Conservation (phyloP, 257 asterid species). For the Plantago major region DNA sequence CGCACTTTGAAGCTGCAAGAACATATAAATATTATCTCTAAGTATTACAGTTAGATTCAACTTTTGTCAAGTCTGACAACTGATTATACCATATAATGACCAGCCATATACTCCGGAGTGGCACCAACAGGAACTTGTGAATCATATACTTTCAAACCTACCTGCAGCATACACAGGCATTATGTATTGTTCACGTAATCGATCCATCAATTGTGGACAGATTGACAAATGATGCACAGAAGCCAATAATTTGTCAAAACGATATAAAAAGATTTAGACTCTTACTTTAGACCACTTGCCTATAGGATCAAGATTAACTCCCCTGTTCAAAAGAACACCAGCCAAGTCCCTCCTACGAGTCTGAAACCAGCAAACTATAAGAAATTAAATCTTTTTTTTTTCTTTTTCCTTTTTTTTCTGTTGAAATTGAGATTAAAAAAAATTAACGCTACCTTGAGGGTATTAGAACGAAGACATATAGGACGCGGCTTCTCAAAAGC, state of each 20-base stretch:
- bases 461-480: conserved; percentile 75
- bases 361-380: conserved; percentile 35
- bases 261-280: conserved; percentile 5
- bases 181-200: not conserved
- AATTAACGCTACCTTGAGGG: conserved; percentile 56
- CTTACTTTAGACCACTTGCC: conserved; percentile 99
- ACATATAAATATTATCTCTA: conserved; percentile 28
- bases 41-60: not conserved
- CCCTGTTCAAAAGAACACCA: conserved; percentile 83
- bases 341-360: conserved; percentile 97
- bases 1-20: conserved; percentile 79
- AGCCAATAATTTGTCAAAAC: conserved; percentile 3
- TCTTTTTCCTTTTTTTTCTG: no score
- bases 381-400: conserved; percentile 3
- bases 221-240: not conserved
- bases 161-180: conserved; percentile 37
- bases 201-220: conserved; percentile 6
- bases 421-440: conserved; percentile 4
- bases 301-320: conserved; percentile 90
- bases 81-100: conserved; percentile 80
- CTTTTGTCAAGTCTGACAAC: conserved; percentile 11
- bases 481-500: conserved; percentile 96
- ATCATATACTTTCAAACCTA: conserved; percentile 89
- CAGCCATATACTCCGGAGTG: conserved; percentile 98
- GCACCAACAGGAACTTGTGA: conserved; percentile 99